Base-by-base conservation (phyloP, 345 rosid species). In the Erysimum cheiranthoides region DNA sequence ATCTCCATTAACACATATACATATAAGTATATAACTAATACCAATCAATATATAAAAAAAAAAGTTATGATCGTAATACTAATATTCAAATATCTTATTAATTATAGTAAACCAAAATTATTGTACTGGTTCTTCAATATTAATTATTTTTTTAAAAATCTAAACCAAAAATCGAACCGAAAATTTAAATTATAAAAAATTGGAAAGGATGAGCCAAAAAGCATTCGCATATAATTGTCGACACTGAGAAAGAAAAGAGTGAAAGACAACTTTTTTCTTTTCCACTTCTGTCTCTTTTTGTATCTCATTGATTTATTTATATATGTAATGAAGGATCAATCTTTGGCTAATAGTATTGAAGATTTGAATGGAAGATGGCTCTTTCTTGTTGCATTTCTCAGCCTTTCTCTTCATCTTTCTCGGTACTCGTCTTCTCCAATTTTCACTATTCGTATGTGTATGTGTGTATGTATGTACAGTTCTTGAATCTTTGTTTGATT, bases 351-450 rank as follows among this genome's bases (percentile, higher is more conserved):
- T 11, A 52, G 75, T 57, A 28, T 43, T 39, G 66, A 70, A 40
- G 43, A 13, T 74, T 73, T 75, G 70, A 82, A 35, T 56, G 83
- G 61, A 66, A 36, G 71, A 93, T 93, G 98, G 81, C 84, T 60
- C 77, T 84, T 53, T 78, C 88, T 67, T 86, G 81, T 80, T 76
- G 83, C 86, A 60, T 86, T 32, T 78, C 65, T 66, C 63, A 35
- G 72, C 61, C 93, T 85, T 84, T 67, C 36, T 7, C 87, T 73
- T 61, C 60, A 1, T 36, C 54, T 71, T 61, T 78, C 72, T 71
- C 50, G 67, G 62, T 64, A 61, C 11, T 64, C n/a, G 8, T 66
- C 39, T 39, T 66, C 35, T 49, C 4, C 38, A 27, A 38, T 75
- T 12, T 68, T 5, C n/a, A 14, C n/a, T 46, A 42, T 16, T 28